Percentiles rank a stretch among this genome's conserved stretches.
These are phyloP conservation scores for Seminavis robusta DNA, from an alignment of 108 stramenopile species.

Conservation along the genomic window DNA sequence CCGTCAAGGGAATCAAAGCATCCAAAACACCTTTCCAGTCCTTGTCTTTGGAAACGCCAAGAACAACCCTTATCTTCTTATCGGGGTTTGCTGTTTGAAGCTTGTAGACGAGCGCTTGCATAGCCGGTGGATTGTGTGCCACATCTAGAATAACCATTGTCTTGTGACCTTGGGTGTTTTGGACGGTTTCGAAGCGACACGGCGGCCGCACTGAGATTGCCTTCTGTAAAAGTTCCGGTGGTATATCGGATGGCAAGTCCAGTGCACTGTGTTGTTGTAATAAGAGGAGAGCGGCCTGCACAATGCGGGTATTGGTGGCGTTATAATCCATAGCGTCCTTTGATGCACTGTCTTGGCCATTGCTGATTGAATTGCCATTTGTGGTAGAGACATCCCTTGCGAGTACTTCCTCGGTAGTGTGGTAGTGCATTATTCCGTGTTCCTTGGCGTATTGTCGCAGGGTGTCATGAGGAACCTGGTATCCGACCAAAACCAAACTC, in stretches of 20 bases:
- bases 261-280: too few relatives aligned
- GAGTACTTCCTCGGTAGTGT: constrained; percentile 35
- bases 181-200: constrained; percentile 71
- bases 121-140: constrained; percentile 79
- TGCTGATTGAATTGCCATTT: too few relatives aligned
- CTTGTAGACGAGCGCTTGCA: constrained; percentile 50
- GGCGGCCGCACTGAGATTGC: constrained; percentile 59
- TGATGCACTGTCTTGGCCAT: too few relatives aligned
- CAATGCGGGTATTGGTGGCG: too few relatives aligned
- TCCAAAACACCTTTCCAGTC: constrained; percentile 53
- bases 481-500: constrained; percentile 64
- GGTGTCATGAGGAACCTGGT: constrained; percentile 44
- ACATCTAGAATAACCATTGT: constrained; percentile 72
- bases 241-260: background rate
- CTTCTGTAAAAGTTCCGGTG: constrained; percentile 16
- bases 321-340: too few relatives aligned
- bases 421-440: constrained; percentile 24
- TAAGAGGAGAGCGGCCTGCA: too few relatives aligned
- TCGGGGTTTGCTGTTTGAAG: constrained; percentile 20
- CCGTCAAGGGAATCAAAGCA: constrained; percentile 26
- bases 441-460: constrained; percentile 26
- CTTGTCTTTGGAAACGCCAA: constrained; percentile 73
- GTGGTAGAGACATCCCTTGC: too few relatives aligned
- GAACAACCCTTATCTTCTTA: constrained; percentile 45
- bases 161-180: constrained; percentile 1